Evolutionary conservation across 2,329 filamentous ascomycete species (phyloP).

Genomic region (Cucurbitaria berberidis): DNA sequence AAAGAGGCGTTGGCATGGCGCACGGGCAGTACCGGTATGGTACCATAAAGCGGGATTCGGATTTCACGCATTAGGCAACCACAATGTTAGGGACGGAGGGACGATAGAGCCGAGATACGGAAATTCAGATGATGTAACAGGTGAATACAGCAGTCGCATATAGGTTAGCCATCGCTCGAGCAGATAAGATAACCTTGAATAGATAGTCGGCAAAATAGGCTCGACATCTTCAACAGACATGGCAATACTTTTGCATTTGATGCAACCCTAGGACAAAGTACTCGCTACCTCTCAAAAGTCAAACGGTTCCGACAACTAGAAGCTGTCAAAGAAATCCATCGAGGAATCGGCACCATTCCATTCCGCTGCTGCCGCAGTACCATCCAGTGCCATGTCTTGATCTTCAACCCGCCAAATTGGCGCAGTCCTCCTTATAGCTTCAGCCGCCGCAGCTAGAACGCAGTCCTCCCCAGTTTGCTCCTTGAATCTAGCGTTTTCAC

Average conservation of each 20-base stretch:
- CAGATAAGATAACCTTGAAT: too few species aligned
- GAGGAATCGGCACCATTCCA: slow-evolving; percentile 4
- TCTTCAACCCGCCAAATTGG: slow-evolving; percentile 15
- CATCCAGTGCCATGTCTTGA: neutral
- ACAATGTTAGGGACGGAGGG: neutral
- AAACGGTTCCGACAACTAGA: slow-evolving; percentile 19
- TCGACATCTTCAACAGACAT: too few species aligned
- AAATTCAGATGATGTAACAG: neutral
- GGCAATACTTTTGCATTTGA: too few species aligned
- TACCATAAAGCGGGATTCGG: slow-evolving; percentile 4
- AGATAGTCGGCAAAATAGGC: too few species aligned
- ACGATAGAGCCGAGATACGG: neutral
- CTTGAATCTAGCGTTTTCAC: slow-evolving; percentile 9
- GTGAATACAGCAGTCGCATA: neutral
- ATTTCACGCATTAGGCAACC: neutral
- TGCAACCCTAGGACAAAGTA: too few species aligned
- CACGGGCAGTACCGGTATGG: neutral
- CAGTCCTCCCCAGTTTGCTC: slow-evolving; percentile 22
- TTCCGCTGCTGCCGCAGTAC: neutral
- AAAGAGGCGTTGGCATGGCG: too few species aligned
- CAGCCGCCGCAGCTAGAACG: slow-evolving; percentile 19
- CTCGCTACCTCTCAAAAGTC: slow-evolving; percentile 5
- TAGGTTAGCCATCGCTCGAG: neutral
- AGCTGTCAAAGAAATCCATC: slow-evolving; percentile 24
- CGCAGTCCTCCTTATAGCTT: slow-evolving; percentile 15